Evolutionary conservation across 129 eudicot species (phyloP), one percentile per base, ranked within the genome.

Genomic region (Flaveria robusta): DNA sequence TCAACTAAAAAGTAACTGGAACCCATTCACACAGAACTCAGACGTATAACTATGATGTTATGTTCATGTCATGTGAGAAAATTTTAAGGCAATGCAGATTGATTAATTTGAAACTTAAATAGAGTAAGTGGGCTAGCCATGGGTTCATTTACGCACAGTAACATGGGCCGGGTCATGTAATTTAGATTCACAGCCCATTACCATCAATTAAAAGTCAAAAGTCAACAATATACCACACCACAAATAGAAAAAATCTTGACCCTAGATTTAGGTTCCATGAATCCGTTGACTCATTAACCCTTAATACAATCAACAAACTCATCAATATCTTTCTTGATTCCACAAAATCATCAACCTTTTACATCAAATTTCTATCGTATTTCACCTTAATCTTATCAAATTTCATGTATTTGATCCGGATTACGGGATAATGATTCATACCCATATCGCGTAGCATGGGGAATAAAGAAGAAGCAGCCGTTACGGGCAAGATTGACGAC

Each of bases 381-480:
- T 43, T 59, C 42, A 6, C 22, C n/a, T 14, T 13, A 13, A 47
- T 9, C 34, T 65, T 37, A 19, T 55, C 22, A 50, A 66, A 49
- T 16, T 5, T 16, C 31, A 2, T 27, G 27, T 47, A 43, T 63
- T 13, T 12, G 13, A 1, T 13, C 18, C 41, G 27, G 0, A 14
- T 13, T 27, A 27, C 9, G 43, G 7, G 67, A 72, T 54, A 22
- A 42, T 41, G 70, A 29, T 26, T 63, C 60, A 63, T 29, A 22
- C 74, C 54, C 59, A 43, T 43, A 14, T 66, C 10, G 0, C 18
- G 11, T 11, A 67, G 3, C 39, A 77, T 68, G 81, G 81, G 58
- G 11, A 49, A 24, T 20, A 56, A 42, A 52, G 66, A 66, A 20
- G 13, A 55, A 52, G 74, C 51, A 20, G 13, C 62, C 18, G 10